These are phyloP conservation scores for Chloromonas sp. DNA, from an alignment of 163 green algal species.

Conservation along the genomic window DNA sequence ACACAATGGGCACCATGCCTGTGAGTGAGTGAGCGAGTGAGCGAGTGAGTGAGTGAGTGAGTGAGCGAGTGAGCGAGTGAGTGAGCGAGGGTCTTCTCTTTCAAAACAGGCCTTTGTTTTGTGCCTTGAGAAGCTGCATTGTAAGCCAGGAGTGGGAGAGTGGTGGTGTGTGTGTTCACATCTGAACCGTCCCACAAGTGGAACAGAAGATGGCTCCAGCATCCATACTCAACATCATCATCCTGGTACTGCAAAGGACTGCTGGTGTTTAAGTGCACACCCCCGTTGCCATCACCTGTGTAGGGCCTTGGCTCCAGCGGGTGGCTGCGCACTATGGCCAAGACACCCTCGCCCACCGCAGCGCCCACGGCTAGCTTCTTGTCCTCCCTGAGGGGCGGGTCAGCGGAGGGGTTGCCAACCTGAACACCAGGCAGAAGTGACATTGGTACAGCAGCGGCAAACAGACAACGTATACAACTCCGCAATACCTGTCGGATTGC, in stretches of 20 bases:
- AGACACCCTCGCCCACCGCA: constrained; percentile 74
- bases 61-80: too few species aligned
- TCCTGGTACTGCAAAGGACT: too few species aligned
- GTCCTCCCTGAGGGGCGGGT: constrained; percentile 73
- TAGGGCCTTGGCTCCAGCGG: constrained; percentile 59
- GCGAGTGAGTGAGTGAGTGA: constrained; percentile 19
- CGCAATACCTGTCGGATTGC: too few species aligned
- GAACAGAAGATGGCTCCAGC: too few species aligned
- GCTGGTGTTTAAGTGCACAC: too few species aligned
- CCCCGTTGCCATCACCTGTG: constrained; percentile 32
- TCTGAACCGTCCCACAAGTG: too few species aligned
- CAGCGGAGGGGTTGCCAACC: constrained; percentile 60
- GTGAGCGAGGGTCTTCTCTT: background rate
- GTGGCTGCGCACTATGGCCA: constrained; percentile 82
- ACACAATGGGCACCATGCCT: constrained; percentile 66
- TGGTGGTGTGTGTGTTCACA: too few species aligned
- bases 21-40: constrained; percentile 35
- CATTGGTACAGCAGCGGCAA: background rate
- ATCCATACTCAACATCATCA: too few species aligned
- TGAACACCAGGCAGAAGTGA: constrained; percentile 8
- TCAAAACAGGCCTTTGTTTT: background rate
- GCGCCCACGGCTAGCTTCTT: constrained; percentile 85
- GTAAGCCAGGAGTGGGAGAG: too few species aligned
- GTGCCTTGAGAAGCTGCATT: background rate
- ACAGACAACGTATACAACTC: too few species aligned